Conservation (phyloP, 768 basidiomycete genomes). For the Termitomyces sp. region DNA sequence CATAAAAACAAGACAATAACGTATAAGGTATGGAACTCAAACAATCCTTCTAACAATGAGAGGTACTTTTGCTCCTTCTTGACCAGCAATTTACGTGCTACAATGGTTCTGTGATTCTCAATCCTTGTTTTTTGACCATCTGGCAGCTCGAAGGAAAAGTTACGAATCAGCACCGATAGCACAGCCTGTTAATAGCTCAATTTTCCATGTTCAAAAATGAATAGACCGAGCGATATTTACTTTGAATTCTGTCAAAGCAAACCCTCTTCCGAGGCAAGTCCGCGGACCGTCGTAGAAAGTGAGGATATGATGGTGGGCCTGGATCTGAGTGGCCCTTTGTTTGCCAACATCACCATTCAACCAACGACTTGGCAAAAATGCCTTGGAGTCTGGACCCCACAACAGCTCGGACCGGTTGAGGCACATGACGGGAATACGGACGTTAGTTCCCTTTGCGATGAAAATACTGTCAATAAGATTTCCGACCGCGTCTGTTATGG, state of each 20-base stretch:
- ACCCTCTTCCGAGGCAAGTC: conserved; percentile 37
- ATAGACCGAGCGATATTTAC: conserved; percentile 10
- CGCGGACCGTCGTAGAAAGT: conserved; percentile 40
- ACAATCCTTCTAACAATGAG: conserved; percentile 20
- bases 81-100: conserved; percentile 25
- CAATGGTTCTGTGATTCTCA: conserved; percentile 21
- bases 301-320: conserved; percentile 32
- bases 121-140: conserved; percentile 27
- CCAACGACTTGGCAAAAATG: conserved; percentile 42
- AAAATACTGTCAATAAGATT: conserved; percentile 21
- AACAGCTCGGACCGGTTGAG: conserved; percentile 33
- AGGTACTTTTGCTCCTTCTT: conserved; percentile 23
- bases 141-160: conserved; percentile 33
- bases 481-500: conserved; percentile 22
- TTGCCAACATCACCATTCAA: conserved; percentile 16
- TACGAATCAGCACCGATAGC: conserved; percentile 33
- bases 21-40: background rate
- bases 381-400: conserved; percentile 40
- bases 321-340: conserved; percentile 23
- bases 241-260: conserved; percentile 37
- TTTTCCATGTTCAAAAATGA: background rate
- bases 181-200: conserved; percentile 26
- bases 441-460: conserved; percentile 31
- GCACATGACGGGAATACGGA: conserved; percentile 30
- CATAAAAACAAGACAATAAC: background rate